phyloP scores from a whole-genome alignment of 192 early-diverging fungal genomes.

The Podila minutissima region DNA sequence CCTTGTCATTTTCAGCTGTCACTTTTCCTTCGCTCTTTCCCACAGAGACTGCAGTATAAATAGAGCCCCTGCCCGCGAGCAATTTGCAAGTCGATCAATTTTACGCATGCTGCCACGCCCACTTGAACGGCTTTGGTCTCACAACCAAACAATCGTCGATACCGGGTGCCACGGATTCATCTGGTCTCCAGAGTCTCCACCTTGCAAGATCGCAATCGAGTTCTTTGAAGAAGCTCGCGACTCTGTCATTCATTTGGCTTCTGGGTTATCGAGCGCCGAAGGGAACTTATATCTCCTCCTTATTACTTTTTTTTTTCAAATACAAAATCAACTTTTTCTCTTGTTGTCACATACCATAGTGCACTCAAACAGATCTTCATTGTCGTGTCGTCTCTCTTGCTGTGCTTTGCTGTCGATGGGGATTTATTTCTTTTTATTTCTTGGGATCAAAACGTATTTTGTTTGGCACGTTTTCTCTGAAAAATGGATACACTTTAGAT shows the following conservation, averaged over 20 bases:
- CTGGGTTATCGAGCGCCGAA: constrained; percentile 49
- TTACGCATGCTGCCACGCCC: constrained; percentile 52
- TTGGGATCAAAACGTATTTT: no score
- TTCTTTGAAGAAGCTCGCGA: constrained; percentile 49
- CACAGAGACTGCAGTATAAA: neutral
- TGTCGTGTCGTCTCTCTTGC: neutral
- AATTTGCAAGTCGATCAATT: neutral
- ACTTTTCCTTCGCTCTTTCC: neutral
- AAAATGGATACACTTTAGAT: neutral
- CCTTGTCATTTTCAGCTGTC: neutral
- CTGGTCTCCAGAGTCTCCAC: constrained; percentile 37
- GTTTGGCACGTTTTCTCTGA: neutral
- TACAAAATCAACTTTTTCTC: constrained; percentile 3
- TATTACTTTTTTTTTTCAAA: constrained; percentile 4
- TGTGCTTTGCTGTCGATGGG: no score
- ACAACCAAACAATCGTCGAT: constrained; percentile 48
- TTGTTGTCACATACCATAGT: neutral
- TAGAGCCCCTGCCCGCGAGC: neutral
- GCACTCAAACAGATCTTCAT: neutral
- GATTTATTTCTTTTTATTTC: no score
- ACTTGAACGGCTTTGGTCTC: constrained; percentile 50
- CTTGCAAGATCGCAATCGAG: constrained; percentile 43
- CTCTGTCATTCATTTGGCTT: constrained; percentile 51
- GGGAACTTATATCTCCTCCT: constrained; percentile 34
- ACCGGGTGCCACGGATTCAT: constrained; percentile 45